Evolutionary conservation across 345 rosid genomes (phyloP).

Genomic region (Arabis hirsuta): DNA sequence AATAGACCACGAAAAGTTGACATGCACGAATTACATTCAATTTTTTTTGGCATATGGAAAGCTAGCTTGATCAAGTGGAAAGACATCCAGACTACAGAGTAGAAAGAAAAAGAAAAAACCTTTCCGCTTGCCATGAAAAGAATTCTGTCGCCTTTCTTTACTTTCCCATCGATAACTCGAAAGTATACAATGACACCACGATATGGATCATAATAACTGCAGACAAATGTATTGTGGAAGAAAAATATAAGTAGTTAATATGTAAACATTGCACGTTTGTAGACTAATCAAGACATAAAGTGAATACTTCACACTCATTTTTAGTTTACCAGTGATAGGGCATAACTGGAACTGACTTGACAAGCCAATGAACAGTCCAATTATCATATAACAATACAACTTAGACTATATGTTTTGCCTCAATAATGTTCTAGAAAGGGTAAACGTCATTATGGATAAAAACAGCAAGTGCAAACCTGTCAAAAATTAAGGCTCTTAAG

Average conservation of each 20-base stretch:
- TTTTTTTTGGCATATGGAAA: conserved; percentile 6
- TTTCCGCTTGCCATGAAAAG: conserved; percentile 91
- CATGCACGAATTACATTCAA: conserved; percentile 7
- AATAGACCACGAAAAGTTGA: background rate
- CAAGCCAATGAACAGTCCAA: conserved; percentile 9
- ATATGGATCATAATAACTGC: conserved; percentile 97
- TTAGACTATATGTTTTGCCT: conserved; percentile 15
- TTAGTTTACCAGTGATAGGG: conserved; percentile 6
- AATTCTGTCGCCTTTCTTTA: conserved; percentile 93
- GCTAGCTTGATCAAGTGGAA: conserved; percentile 20
- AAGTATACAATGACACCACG: conserved; percentile 98
- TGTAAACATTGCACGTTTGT: background rate
- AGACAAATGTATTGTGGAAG: conserved; percentile 26
- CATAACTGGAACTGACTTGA: conserved; percentile 7
- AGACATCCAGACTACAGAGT: background rate
- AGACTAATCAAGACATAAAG: conserved; percentile 12
- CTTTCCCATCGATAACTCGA: conserved; percentile 90
- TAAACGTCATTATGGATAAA: background rate
- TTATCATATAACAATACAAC: conserved; percentile 15
- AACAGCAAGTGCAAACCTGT: conserved; percentile 64
- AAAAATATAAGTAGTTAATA: conserved; percentile 12
- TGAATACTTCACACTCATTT: background rate
- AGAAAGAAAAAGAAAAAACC: conserved; percentile 49
- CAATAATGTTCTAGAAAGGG: conserved; percentile 9
- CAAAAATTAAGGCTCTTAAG: conserved; percentile 89